Base-by-base conservation (phyloP, 495 filamentous ascomycete species). In the Neurospora africana region DNA sequence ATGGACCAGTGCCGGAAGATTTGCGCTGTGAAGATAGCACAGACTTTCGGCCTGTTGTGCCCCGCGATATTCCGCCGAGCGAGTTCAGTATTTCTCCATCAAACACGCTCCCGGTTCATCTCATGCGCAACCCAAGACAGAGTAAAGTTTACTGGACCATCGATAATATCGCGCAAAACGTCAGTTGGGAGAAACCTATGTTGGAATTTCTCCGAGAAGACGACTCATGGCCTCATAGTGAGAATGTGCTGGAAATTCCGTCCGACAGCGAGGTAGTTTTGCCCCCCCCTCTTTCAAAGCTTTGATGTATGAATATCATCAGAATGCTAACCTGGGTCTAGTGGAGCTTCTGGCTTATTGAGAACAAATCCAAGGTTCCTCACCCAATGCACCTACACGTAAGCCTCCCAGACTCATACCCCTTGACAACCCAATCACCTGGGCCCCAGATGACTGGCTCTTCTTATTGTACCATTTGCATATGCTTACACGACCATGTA, bases 381-480 rank as follows among this genome's bases (percentile, higher is more conserved):
- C 84, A 81, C 68, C 87, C 86, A 6, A 82, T 88, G 65, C 85
- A 89, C 72, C 79, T 90, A 17, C 86, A 88, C 75, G 74, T 75
- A 70, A 71, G 72, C 70, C 53, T 23, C 43, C 21, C 3, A 27
- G 72, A 39, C 5, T 74, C 71, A 19, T 80, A 72, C 78, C 38
- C 70, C 72, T 13, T 38, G 30, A 44, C 39, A 15, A 70, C 23
- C 10, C 35, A 70, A 30, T 11, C 19, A 7, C 27, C 37, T 38
- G 3, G 7, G 15, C 38, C 61, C 5, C 27, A 70, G 9, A 69
- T 6, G 39, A 70, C 71, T 5, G 10, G 5, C 71, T 72, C 19
- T 70, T 70, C 68, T 40, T 61, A 61, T 4, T 15, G 5, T 61
- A 61, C 5, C 47, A 71, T 13, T 27, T 67, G 3, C 74, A 84